Percentiles rank a stretch among this genome's conserved stretches.
phyloP scores from a whole-genome alignment of 192 early-diverging fungal species.

The Coemansia sp. region DNA sequence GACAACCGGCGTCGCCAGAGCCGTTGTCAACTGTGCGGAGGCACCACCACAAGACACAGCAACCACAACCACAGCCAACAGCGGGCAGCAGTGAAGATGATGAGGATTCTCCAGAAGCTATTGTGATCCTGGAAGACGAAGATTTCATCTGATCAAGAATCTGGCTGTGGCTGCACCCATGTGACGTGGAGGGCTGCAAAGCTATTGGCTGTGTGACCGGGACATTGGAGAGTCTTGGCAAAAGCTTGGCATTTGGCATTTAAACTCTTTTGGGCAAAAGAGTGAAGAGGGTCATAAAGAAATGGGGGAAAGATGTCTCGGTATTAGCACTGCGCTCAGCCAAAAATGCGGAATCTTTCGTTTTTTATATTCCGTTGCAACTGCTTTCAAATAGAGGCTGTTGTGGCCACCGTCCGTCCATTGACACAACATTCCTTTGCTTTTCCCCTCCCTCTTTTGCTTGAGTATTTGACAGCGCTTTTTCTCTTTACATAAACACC shows the following conservation, averaged over 20 bases:
- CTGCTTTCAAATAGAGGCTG: not conserved
- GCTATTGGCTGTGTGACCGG: not conserved
- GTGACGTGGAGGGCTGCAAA: not conserved
- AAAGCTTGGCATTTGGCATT: constrained; percentile 21
- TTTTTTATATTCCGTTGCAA: not conserved
- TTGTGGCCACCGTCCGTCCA: not conserved
- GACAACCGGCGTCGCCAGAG: not conserved
- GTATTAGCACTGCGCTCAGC: not conserved
- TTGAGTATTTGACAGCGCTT: not conserved
- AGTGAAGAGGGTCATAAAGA: not conserved
- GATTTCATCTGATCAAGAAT: constrained; percentile 8
- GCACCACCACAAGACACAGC: not conserved
- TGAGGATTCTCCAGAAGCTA: not conserved
- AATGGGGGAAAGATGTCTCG: not conserved
- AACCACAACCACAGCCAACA: not conserved
- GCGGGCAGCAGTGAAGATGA: constrained; percentile 6
- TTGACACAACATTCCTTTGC: not conserved
- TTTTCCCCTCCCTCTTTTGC: not conserved
- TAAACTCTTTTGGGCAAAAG: not conserved
- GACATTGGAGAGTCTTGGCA: constrained; percentile 8
- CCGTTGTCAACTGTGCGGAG: not conserved
- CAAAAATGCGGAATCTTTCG: not conserved
- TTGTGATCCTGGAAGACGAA: constrained; percentile 21
- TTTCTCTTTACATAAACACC: constrained; percentile 10
- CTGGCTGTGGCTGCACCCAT: not conserved